Evolutionary conservation across 495 filamentous ascomycete genomes (phyloP).

Genomic region (Podospora australis): DNA sequence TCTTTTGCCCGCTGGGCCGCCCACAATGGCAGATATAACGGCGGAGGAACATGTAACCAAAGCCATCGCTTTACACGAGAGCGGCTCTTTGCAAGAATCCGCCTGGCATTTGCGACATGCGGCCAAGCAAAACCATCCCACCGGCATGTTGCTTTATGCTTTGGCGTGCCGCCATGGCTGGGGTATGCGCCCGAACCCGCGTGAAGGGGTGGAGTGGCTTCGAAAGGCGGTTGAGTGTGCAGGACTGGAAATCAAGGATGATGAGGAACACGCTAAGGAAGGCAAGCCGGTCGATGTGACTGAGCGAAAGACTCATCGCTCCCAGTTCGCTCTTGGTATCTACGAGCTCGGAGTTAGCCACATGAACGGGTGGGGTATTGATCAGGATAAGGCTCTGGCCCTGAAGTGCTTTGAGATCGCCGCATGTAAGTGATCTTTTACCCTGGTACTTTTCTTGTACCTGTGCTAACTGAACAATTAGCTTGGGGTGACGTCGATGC

Average conservation of each 20-base stretch:
- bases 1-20: slow-evolving; percentile 43
- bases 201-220: slow-evolving; percentile 83
- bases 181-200: slow-evolving; percentile 89
- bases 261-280: slow-evolving; percentile 60
- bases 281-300: slow-evolving; percentile 55
- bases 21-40: slow-evolving; percentile 51
- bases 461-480: slow-evolving; percentile 24
- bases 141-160: slow-evolving; percentile 92
- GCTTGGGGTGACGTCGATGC: slow-evolving; percentile 96
- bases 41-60: slow-evolving; percentile 83
- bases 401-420: slow-evolving; percentile 95
- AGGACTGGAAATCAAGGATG: slow-evolving; percentile 71
- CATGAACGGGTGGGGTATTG: slow-evolving; percentile 95
- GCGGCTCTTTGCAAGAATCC: slow-evolving; percentile 78
- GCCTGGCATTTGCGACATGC: slow-evolving; percentile 93
- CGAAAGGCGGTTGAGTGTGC: slow-evolving; percentile 84
- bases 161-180: slow-evolving; percentile 96
- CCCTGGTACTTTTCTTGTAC: neutral
- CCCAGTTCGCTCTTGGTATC: slow-evolving; percentile 89
- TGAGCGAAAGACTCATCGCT: slow-evolving; percentile 70
- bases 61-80: slow-evolving; percentile 82
- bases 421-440: slow-evolving; percentile 51
- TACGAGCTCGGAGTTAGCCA: slow-evolving; percentile 97
- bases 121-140: slow-evolving; percentile 76
- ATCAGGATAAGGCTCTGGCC: slow-evolving; percentile 83